Conservation (phyloP, 2,329 filamentous ascomycete genomes). For the Neocucurbitaria cava region DNA sequence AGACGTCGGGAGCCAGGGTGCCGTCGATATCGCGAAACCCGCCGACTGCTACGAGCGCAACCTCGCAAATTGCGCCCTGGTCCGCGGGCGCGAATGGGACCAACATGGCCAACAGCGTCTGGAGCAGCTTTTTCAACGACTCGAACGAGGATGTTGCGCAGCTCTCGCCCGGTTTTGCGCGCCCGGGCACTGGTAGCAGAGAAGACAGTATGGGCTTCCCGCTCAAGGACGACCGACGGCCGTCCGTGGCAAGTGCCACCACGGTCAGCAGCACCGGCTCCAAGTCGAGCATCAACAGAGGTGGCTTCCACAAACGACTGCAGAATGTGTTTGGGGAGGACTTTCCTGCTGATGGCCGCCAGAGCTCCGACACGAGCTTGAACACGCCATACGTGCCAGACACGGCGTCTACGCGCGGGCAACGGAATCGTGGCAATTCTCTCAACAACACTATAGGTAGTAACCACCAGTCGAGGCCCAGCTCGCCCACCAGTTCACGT, state of each 20-base stretch:
- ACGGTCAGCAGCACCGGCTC: slow-evolving; percentile 88
- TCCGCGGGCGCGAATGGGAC: slow-evolving; percentile 51
- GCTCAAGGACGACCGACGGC: slow-evolving; percentile 73
- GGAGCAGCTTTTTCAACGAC: slow-evolving; percentile 73
- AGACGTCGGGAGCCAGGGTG: slow-evolving; percentile 64
- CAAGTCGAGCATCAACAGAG: slow-evolving; percentile 72
- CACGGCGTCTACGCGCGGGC: slow-evolving; percentile 69
- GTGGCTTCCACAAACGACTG: slow-evolving; percentile 74
- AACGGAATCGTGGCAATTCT: slow-evolving; percentile 81
- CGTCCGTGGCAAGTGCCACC: slow-evolving; percentile 86
- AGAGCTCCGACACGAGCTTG: slow-evolving; percentile 76
- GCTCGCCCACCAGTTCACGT: slow-evolving; percentile 76
- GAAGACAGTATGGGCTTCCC: slow-evolving; percentile 56
- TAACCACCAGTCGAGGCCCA: slow-evolving; percentile 59
- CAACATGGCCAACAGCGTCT: slow-evolving; percentile 54
- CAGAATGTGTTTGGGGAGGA: slow-evolving; percentile 95
- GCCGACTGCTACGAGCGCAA: slow-evolving; percentile 61
- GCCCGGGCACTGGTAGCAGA: slow-evolving; percentile 62
- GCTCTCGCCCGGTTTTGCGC: slow-evolving; percentile 70
- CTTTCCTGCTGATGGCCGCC: slow-evolving; percentile 67
- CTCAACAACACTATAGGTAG: slow-evolving; percentile 69
- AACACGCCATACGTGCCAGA: slow-evolving; percentile 55
- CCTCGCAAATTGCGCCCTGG: slow-evolving; percentile 60
- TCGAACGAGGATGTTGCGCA: slow-evolving; percentile 75
- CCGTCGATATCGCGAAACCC: slow-evolving; percentile 66